These are phyloP conservation scores for Stramenopiles sp. DNA, from an alignment of 352 stramenopile species.

Conservation along the genomic window DNA sequence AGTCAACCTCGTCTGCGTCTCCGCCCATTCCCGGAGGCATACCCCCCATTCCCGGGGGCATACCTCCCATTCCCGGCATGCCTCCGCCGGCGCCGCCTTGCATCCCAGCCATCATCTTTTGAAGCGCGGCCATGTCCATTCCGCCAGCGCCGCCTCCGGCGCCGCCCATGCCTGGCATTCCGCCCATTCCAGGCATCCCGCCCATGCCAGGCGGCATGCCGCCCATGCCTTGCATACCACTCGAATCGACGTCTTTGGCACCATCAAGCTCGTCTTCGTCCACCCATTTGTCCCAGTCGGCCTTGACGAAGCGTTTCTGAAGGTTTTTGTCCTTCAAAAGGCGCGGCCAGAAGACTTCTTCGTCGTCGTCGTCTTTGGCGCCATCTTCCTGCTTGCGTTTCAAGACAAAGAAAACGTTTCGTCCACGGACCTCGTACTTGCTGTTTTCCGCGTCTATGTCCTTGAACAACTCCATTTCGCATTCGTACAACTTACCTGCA, in stretches of 20 bases:
- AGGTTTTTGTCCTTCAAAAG: constrained; percentile 82
- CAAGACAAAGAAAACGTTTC: constrained; percentile 84
- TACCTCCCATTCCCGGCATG: constrained; percentile 25
- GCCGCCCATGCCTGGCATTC: constrained; percentile 13
- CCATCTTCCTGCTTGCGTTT: constrained; percentile 49
- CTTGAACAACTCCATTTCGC: constrained; percentile 84
- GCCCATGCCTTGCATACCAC: constrained; percentile 39
- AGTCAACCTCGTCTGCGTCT: constrained; percentile 27
- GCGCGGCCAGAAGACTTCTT: constrained; percentile 80
- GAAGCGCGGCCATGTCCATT: neutral
- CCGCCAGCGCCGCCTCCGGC: constrained; percentile 16
- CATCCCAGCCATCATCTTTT: constrained; percentile 3
- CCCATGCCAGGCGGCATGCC: constrained; percentile 45
- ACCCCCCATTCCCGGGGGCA: constrained; percentile 13
- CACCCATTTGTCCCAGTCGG: constrained; percentile 88
- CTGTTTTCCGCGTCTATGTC: constrained; percentile 69
- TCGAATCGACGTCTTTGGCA: constrained; percentile 55
- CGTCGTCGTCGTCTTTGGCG: constrained; percentile 35
- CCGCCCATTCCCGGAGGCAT: constrained; percentile 24
- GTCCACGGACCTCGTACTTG: constrained; percentile 80
- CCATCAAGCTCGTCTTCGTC: constrained; percentile 87
- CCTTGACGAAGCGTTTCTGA: constrained; percentile 86
- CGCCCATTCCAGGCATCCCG: constrained; percentile 27
- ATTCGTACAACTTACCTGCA: constrained; percentile 72
- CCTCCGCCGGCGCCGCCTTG: constrained; percentile 11